These are phyloP conservation scores for Spathaspora passalidarum DNA, from an alignment of 805 yeast species.

Conservation along the genomic window DNA sequence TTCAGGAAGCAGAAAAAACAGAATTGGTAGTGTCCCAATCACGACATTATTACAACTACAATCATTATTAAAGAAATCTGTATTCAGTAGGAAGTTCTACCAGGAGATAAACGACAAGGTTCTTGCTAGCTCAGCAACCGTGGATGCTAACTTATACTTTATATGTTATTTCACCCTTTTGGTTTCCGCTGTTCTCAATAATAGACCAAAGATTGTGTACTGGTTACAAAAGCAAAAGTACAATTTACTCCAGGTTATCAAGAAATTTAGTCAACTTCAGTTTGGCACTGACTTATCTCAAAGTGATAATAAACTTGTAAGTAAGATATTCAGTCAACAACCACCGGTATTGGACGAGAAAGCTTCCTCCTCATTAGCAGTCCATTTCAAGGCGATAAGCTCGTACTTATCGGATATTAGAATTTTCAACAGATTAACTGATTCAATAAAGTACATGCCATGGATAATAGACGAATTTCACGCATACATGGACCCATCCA, in stretches of 20 bases:
- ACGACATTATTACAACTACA: conserved; percentile 16
- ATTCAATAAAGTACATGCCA: conserved; percentile 41
- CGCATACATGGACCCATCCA: conserved; percentile 24
- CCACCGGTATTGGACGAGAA: conserved; percentile 5
- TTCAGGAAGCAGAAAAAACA: neutral
- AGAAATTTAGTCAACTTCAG: conserved; percentile 6
- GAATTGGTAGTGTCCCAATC: conserved; percentile 3
- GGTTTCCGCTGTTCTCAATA: conserved; percentile 33
- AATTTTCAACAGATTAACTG: conserved; percentile 40
- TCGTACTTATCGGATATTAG: conserved; percentile 39
- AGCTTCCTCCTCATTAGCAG: conserved; percentile 22
- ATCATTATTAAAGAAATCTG: conserved; percentile 25
- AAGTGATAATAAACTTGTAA: conserved; percentile 14
- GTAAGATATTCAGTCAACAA: conserved; percentile 5
- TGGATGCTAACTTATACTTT: conserved; percentile 40
- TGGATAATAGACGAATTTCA: conserved; percentile 41
- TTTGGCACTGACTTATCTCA: conserved; percentile 12
- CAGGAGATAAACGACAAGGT: conserved; percentile 40
- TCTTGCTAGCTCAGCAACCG: conserved; percentile 28
- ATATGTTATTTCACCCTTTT: conserved; percentile 41
- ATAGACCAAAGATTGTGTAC: conserved; percentile 29
- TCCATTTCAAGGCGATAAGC: conserved; percentile 33
- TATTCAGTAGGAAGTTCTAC: conserved; percentile 38
- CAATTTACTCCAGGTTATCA: conserved; percentile 19
- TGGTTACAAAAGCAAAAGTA: conserved; percentile 26